Evolutionary conservation across 805 yeast species (phyloP), one percentile per base, ranked within the genome.

Genomic region (Ogataea saltuana): DNA sequence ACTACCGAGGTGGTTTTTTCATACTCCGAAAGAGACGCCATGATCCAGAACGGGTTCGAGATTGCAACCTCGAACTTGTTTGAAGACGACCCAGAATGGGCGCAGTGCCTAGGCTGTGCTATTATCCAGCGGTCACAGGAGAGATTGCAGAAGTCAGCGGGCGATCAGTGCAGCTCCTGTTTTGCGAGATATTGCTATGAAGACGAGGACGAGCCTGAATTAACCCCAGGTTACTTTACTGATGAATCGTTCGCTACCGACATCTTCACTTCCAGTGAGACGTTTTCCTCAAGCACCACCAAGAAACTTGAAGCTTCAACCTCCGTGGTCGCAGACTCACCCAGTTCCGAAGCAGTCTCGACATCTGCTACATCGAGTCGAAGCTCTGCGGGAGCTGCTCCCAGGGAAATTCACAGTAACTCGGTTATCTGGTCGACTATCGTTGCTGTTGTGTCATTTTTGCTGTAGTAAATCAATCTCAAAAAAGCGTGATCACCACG

Each of bases 51-150:
- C 60, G 96, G 95, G 8, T 84, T 75, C 58, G 85, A 85, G 51
- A 67, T 76, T 17, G 78, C 81, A 8, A 72, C 89, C 1, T 72
- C 80, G 55, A 69, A 71, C 44, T 81, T 80, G 55, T 63, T 76
- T 25, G 77, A 88, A 15, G 59, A 77, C 12, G 89, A 84, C 51
- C 54, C 64, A 1, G 80, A 84, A 29, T 87, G 87, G 81, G 71
- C 76, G 21, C 72, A 79, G 22, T 87, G 96, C 69, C 74, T 87
- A 20, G 85, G 85, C 3, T 88, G 96, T 71, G 95, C 95, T 6
- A 75, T 87, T 33, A 73, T 87, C 41, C 80, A 85, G 65, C 78
- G 96, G 61, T 75, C 83, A 23, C 82, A 81, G 58, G 91, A 87
- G 65, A 72, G 88, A 55, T 61, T 70, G 23, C 76, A 77, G 20